phyloP scores from a whole-genome alignment of 495 filamentous ascomycete species.

The Xylaria nigripes region DNA sequence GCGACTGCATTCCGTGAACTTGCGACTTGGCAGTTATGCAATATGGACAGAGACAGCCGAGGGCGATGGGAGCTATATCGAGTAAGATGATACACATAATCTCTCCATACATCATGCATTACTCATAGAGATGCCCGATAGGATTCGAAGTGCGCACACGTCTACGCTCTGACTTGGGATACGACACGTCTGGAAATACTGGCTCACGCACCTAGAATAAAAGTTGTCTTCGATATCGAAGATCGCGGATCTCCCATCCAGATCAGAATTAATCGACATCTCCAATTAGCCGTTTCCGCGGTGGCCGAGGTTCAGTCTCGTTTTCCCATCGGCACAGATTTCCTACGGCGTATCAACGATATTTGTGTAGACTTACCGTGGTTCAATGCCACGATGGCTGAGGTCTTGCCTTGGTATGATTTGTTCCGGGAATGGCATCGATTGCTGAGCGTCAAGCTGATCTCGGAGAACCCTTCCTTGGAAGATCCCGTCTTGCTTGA shows the following conservation, averaged over 20 bases:
- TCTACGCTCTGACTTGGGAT: neutral
- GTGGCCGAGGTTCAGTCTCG: neutral
- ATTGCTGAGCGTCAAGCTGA: neutral
- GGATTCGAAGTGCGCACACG: neutral
- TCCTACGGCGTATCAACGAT: neutral
- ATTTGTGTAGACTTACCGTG: neutral
- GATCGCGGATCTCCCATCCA: neutral
- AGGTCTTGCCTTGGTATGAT: neutral
- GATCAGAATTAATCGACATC: neutral
- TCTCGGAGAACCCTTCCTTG: neutral
- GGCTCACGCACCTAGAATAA: neutral
- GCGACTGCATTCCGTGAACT: neutral
- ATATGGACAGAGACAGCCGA: neutral
- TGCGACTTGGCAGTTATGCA: neutral
- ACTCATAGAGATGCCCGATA: neutral
- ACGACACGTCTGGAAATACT: neutral
- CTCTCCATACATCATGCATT: neutral
- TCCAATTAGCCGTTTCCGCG: neutral
- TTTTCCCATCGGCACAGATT: neutral
- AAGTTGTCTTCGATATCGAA: neutral
- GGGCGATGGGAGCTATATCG: neutral
- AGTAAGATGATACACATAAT: neutral
- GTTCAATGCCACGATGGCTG: neutral
- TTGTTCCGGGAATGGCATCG: neutral
- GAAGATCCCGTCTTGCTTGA: neutral